Evolutionary conservation across 2,329 filamentous ascomycete genomes (phyloP).

Genomic region (Sporothrix globosa): DNA sequence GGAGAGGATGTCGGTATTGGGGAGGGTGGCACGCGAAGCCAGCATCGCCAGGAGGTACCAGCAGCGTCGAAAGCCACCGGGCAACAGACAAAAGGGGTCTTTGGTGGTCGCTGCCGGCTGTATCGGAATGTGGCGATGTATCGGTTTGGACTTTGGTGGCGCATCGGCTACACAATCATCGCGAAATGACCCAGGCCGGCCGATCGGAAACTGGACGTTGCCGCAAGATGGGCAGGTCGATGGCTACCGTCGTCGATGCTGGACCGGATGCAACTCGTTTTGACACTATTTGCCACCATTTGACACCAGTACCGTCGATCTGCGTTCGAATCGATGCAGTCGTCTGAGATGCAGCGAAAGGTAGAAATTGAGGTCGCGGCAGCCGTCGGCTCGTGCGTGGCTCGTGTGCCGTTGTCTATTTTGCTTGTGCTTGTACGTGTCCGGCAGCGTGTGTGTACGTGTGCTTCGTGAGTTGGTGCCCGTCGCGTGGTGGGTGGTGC

Average conservation of each 20-base stretch:
- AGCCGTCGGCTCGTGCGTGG: constrained; percentile 3
- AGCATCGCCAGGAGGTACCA: constrained; percentile 12
- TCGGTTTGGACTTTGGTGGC: constrained; percentile 15
- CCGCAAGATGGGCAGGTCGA: background rate
- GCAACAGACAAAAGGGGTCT: background rate
- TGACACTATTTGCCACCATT: constrained; percentile 6
- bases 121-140: constrained; percentile 2
- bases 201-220: background rate
- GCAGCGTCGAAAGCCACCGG: constrained; percentile 19
- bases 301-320: constrained; percentile 11
- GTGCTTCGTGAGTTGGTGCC: constrained; percentile 18
- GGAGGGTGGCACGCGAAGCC: constrained; percentile 3
- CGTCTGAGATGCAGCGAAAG: background rate
- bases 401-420: constrained; percentile 3
- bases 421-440: constrained; percentile 2
- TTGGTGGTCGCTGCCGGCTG: too few species aligned
- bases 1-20: background rate
- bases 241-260: constrained; percentile 1
- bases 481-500: constrained; percentile 24
- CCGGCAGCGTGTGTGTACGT: constrained; percentile 17
- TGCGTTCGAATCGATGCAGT: background rate
- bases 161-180: constrained; percentile 22
- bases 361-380: background rate
- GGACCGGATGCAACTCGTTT: background rate
- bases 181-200: constrained; percentile 10